Evolutionary conservation across 208 protist genomes (phyloP).

Genomic region (Wallacemonas sp.): DNA sequence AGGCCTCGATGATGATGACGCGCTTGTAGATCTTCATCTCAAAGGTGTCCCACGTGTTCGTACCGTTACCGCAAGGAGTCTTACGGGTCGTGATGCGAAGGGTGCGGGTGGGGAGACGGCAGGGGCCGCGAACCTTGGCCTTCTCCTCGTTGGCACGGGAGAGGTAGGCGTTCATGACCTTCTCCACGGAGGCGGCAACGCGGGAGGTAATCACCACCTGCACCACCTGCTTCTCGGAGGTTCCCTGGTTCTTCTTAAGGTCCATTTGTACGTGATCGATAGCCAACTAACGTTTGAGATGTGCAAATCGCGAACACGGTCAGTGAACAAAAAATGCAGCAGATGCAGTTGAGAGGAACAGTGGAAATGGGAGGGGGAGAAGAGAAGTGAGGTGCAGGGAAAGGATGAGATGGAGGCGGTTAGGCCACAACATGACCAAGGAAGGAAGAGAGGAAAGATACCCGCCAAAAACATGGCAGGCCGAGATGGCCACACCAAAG

Average conservation of each 20-base stretch:
- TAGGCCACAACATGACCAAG: neutral
- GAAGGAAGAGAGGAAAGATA: neutral
- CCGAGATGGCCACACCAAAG: too few species aligned
- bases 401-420: neutral
- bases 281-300: slow-evolving; percentile 21
- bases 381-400: slow-evolving; percentile 5
- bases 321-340: too few species aligned
- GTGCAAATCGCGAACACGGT: too few species aligned
- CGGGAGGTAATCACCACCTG: slow-evolving; percentile 97
- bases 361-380: slow-evolving; percentile 6
- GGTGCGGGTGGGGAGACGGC: slow-evolving; percentile 98
- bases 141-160: slow-evolving; percentile 94
- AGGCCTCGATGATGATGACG: slow-evolving; percentile 96
- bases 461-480: too few species aligned
- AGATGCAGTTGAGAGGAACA: slow-evolving; percentile 11
- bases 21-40: slow-evolving; percentile 99
- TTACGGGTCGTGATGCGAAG: slow-evolving; percentile 99
- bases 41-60: slow-evolving; percentile 99
- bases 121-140: slow-evolving; percentile 96
- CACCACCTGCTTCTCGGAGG: slow-evolving; percentile 86
- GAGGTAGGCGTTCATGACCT: slow-evolving; percentile 96
- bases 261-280: slow-evolving; percentile 85
- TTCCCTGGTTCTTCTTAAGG: slow-evolving; percentile 71
- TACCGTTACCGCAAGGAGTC: slow-evolving; percentile 99
- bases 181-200: slow-evolving; percentile 97